A percentile compares a stretch with the other conserved stretches of the same genome.
These are phyloP conservation scores for Picea sitchensis DNA, from an alignment of 75 land plant species.

Conservation along the genomic window DNA sequence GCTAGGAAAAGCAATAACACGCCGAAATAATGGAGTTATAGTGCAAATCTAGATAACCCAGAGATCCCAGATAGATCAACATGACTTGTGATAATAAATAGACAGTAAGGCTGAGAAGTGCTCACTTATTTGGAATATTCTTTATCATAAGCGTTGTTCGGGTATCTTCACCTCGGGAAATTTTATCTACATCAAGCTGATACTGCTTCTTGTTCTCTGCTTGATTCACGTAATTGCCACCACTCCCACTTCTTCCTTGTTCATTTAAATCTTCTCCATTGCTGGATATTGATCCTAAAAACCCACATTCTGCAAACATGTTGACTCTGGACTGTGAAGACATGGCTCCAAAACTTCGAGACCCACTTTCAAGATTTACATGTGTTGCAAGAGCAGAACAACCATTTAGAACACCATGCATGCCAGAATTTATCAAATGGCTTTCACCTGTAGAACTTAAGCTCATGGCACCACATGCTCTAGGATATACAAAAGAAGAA, in stretches of 20 bases:
- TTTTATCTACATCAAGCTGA: conserved; percentile 46
- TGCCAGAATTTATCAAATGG: too few relatives aligned
- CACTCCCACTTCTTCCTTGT: conserved; percentile 19
- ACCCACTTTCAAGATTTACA: too few relatives aligned
- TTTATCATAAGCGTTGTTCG: conserved; percentile 46
- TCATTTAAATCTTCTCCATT: background rate
- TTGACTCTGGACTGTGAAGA: too few relatives aligned
- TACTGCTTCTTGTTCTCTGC: conserved; percentile 41
- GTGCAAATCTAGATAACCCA: too few relatives aligned
- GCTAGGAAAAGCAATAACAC: too few relatives aligned
- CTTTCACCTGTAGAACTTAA: conserved; percentile 9
- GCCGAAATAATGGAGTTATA: too few relatives aligned
- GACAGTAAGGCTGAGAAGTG: conserved; percentile 3
- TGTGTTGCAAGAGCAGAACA: too few relatives aligned
- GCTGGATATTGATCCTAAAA: too few relatives aligned
- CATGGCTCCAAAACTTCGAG: background rate
- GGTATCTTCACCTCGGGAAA: conserved; percentile 41
- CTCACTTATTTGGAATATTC: conserved; percentile 54
- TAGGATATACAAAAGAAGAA: too few relatives aligned
- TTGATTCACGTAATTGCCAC: conserved; percentile 22
- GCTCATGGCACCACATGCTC: too few relatives aligned
- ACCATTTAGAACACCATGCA: background rate
- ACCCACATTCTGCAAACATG: background rate
- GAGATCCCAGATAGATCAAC: too few relatives aligned
- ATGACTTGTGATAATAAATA: too few relatives aligned